These are phyloP conservation scores for Calocybe gambosa DNA, from an alignment of 1,284 basidiomycete species.

Conservation along the genomic window DNA sequence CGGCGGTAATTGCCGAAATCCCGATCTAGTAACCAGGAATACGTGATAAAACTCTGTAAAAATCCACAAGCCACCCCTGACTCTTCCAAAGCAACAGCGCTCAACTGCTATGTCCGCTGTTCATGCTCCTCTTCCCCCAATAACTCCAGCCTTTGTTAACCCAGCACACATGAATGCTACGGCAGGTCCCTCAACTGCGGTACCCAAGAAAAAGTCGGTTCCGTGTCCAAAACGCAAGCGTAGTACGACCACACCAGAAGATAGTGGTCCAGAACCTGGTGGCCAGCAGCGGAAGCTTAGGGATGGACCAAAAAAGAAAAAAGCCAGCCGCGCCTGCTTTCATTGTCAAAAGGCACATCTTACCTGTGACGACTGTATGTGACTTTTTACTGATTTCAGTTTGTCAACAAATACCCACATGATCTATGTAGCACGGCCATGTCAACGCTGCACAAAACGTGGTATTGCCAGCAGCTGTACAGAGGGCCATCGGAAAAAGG, in stretches of 20 bases:
- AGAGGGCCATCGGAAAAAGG: slow-evolving; percentile 95
- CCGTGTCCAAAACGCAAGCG: slow-evolving; percentile 37
- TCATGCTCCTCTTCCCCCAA: slow-evolving; percentile 26
- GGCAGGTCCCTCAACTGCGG: slow-evolving; percentile 31
- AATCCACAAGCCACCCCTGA: slow-evolving; percentile 10
- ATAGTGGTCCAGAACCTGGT: slow-evolving; percentile 39
- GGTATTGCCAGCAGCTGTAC: slow-evolving; percentile 85
- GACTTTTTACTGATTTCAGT: slow-evolving; percentile 14
- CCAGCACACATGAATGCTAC: slow-evolving; percentile 29
- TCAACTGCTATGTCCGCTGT: slow-evolving; percentile 28
- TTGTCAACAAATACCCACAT: slow-evolving; percentile 16
- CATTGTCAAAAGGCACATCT: slow-evolving; percentile 96
- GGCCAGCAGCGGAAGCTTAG: slow-evolving; percentile 45
- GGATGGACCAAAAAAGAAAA: slow-evolving; percentile 84
- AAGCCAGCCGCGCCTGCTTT: slow-evolving; percentile 88
- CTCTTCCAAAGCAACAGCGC: slow-evolving; percentile 11
- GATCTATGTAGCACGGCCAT: slow-evolving; percentile 73
- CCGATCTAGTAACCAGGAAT: slow-evolving; percentile 15
- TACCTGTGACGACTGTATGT: slow-evolving; percentile 93
- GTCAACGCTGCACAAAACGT: slow-evolving; percentile 91
- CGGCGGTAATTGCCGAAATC: slow-evolving; percentile 14
- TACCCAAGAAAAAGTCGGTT: slow-evolving; percentile 30
- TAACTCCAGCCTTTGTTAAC: slow-evolving; percentile 24
- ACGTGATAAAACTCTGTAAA: slow-evolving; percentile 14
- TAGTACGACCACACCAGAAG: slow-evolving; percentile 39